Base-by-base conservation (phyloP, 805 yeast genomes). In the Starmera caribaea region DNA sequence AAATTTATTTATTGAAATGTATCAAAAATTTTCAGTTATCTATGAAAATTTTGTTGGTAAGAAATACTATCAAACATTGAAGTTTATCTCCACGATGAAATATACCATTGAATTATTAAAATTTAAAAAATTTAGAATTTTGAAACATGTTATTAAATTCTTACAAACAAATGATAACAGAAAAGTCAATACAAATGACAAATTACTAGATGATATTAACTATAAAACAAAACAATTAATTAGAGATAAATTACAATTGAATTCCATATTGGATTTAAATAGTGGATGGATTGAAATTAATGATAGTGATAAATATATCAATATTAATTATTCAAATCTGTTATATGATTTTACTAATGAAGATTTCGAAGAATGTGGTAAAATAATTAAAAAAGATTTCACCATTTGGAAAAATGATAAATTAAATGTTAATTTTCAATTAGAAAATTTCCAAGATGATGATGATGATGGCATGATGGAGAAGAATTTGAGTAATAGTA, bases 261-360 rank as follows among this genome's bases (percentile, higher is more conserved):
- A 41, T 14, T 37, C 37, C 26, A 37, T 46, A n/a, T 24, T 49
- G 15, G 44, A 36, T 21, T 33, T 41, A 8, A 17, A 35, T 15
- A 30, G 32, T 29, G 48, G 44, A 33, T 49, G 54, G 54, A 46
- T 46, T 40, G 45, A 45, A 14, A 16, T 39, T 3, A 35, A 27
- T 30, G n/a, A 12, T 14, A 36, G 6, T n/a, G 30, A 31, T 11
- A 41, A 43, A 2, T 38, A 46, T 14, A 40, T 48, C 7, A 48
- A 44, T 31, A 45, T 46, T 34, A 40, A 48, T 34, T 39, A 34
- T 37, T 14, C 42, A 8, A 48, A 48, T 30, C 7, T 40, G 3
- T 30, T 30, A 4, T 8, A 31, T 3, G 34, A 37, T 11, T 30
- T 37, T n/a, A n/a, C 34, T 11, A 17, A 21, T 12, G 8, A n/a